phyloP scores from a whole-genome alignment of 371 early-diverging fungal genomes.

The Cokeromyces recurvatus region DNA sequence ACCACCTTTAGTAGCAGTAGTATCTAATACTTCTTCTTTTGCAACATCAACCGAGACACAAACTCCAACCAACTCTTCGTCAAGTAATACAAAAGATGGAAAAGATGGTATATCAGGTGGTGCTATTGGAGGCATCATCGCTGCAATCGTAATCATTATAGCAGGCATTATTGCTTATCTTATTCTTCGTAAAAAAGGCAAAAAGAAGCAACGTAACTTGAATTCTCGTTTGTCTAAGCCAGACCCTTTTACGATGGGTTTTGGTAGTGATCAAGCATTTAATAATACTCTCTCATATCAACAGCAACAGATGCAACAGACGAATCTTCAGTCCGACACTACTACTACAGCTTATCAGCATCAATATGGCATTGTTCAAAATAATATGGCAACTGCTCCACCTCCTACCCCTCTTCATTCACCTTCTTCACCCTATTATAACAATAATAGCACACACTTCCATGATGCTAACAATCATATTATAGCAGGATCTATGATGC shows the following conservation, averaged over 20 bases:
- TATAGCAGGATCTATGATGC: conserved; percentile 12
- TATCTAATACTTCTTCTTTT: not conserved
- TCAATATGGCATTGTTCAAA: conserved; percentile 10
- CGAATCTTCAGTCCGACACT: not conserved
- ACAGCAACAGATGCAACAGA: conserved; percentile 7
- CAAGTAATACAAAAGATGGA: not conserved
- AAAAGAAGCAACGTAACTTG: conserved; percentile 8
- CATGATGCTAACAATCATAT: conserved; percentile 18
- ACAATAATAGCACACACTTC: conserved; percentile 2
- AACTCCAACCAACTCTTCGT: not conserved
- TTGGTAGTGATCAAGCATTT: conserved; percentile 30
- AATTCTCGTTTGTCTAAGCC: conserved; percentile 16
- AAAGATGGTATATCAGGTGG: conserved; percentile 38
- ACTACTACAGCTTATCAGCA: conserved; percentile 3
- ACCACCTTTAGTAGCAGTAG: not conserved
- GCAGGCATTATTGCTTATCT: conserved; percentile 35
- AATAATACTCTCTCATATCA: conserved; percentile 1
- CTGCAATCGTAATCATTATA: conserved; percentile 27
- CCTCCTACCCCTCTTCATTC: not conserved
- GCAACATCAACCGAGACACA: not conserved
- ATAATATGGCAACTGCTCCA: not conserved
- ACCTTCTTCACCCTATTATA: conserved; percentile 4
- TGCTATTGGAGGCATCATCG: conserved; percentile 46
- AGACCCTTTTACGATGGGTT: conserved; percentile 50
- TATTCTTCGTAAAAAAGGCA: conserved; percentile 29